Base-by-base conservation (phyloP, 306 rosid species). In the Comarum palustre region DNA sequence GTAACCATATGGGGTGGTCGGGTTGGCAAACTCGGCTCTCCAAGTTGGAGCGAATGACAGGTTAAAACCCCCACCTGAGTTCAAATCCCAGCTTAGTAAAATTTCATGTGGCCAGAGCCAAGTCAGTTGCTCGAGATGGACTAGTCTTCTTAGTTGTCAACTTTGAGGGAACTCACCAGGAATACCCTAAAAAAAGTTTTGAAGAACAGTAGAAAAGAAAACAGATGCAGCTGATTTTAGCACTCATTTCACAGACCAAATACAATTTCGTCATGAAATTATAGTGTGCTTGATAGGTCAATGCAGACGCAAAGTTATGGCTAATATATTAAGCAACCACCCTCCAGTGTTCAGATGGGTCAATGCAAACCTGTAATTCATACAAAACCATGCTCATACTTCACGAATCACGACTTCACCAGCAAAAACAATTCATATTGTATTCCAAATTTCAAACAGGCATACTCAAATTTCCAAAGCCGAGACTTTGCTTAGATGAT, bases 291-390 rank as follows among this genome's bases (percentile, higher is more conserved):
- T 7, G 12, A 19, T 51, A n/a, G 58, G 58, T 52, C 58, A 52
- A 55, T 55, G 32, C 61, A 24, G 34, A 55, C 6, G 16, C 61
- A 11, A 55, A 55, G 32, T 55, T 22, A 24, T 11, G 31, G 38
- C 9, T 34, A 27, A 58, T 58, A 58, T 58, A 25, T 13, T 25
- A 27, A 58, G 64, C 36, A 11, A 19, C 64, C 36, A 58, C 36
- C 17, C 64, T 58, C 64, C 9, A 58, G 66, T 32, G 42, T 31
- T 61, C 66, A 32, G 42, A 61, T 61, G 43, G 61, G 46, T 69
- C 73, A 48, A 69, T 48, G 61, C 6, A n/a, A n/a, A 38, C 11
- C 50, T 27, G 72, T 48, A 45, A 68, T 1, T 68, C 57, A 25
- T 43, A 67, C 39, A 54, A 27, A 46, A 68, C 29, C 13, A 66